These are phyloP conservation scores for Lentinus brumalis DNA, from an alignment of 768 basidiomycete species.

Conservation along the genomic window DNA sequence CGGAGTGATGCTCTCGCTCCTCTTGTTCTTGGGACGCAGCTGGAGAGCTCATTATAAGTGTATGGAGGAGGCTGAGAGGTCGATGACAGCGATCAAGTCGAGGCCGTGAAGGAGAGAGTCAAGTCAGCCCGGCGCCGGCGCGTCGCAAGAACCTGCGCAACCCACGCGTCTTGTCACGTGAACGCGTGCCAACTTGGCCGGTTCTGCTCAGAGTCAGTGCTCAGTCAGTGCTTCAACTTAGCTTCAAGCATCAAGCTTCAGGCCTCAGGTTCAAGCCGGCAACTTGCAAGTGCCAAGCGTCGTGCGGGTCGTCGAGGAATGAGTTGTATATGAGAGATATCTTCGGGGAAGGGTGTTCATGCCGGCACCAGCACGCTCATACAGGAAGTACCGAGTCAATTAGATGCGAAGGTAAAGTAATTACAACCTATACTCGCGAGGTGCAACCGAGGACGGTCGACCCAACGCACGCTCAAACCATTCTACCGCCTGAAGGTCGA, in stretches of 20 bases:
- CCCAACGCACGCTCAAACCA: slow-evolving; percentile 66
- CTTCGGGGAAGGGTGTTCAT: neutral
- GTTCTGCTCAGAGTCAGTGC: neutral
- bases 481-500: slow-evolving; percentile 85
- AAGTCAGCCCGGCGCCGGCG: slow-evolving; percentile 10
- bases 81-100: too few relatives aligned
- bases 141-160: slow-evolving; percentile 1
- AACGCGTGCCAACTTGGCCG: slow-evolving; percentile 16
- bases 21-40: slow-evolving; percentile 50
- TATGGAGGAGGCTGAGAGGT: neutral
- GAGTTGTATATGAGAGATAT: neutral
- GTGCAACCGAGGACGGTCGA: slow-evolving; percentile 32
- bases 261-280: too few relatives aligned
- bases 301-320: neutral
- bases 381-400: neutral
- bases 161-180: slow-evolving; percentile 26
- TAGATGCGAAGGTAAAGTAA: neutral
- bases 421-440: slow-evolving; percentile 11
- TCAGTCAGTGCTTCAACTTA: neutral
- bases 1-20: slow-evolving; percentile 59
- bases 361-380: neutral
- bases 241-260: neutral
- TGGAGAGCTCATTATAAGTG: slow-evolving; percentile 55
- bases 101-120: slow-evolving; percentile 3
- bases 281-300: too few relatives aligned